Percentiles rank a stretch among this genome's conserved stretches.
phyloP scores from a whole-genome alignment of 75 land plant genomes.

The Gnetum montanum region DNA sequence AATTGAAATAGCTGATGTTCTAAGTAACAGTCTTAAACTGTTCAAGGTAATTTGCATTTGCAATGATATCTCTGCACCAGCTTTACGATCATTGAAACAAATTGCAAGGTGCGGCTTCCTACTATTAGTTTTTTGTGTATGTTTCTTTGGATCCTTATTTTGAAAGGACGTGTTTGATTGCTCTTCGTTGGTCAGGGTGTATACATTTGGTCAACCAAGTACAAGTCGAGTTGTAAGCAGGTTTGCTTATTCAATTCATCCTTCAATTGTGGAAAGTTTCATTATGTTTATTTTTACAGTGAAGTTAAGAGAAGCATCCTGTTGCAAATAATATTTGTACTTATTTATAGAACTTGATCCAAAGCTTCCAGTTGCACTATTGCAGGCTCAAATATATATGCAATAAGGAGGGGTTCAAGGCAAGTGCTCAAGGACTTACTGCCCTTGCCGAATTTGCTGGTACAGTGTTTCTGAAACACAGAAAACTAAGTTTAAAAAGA shows the following conservation, averaged over 20 bases:
- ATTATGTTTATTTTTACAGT: too few relatives aligned
- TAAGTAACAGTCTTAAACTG: too few relatives aligned
- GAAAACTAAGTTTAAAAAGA: too few relatives aligned
- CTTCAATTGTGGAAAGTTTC: not conserved
- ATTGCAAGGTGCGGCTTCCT: slow-evolving; percentile 68
- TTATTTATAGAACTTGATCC: too few relatives aligned
- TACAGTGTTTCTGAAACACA: too few relatives aligned
- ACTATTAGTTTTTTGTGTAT: not conserved
- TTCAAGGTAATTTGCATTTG: slow-evolving; percentile 99
- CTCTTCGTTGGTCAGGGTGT: slow-evolving; percentile 51
- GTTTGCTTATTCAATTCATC: too few relatives aligned
- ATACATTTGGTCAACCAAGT: slow-evolving; percentile 80
- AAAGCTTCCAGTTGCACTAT: too few relatives aligned
- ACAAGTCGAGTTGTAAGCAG: slow-evolving; percentile 80
- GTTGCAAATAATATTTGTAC: too few relatives aligned
- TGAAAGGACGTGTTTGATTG: not conserved
- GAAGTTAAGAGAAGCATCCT: too few relatives aligned
- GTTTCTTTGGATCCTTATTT: not conserved
- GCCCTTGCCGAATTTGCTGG: slow-evolving; percentile 89
- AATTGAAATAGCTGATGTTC: too few relatives aligned
- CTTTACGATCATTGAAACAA: slow-evolving; percentile 75
- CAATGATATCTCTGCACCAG: slow-evolving; percentile 95
- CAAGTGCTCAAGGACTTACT: slow-evolving; percentile 80
- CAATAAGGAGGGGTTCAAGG: slow-evolving; percentile 61
- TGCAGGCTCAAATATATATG: slow-evolving; percentile 83